phyloP scores from a whole-genome alignment of 1,139 yeast genomes.

The Magnusiomyces paraingens region DNA sequence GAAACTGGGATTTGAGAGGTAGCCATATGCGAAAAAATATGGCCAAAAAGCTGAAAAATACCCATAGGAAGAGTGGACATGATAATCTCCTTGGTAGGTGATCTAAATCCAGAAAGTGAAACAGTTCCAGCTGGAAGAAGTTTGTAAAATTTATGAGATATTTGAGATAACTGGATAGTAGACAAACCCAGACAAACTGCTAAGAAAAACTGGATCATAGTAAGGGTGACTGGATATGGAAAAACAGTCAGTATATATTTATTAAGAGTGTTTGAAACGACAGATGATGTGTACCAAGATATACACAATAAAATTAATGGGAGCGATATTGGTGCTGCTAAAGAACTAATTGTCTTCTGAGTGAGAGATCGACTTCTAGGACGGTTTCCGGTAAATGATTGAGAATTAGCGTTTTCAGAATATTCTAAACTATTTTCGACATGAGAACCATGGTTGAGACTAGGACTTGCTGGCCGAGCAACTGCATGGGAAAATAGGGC shows the following conservation, averaged over 20 bases:
- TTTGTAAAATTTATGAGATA: slow-evolving; percentile 18
- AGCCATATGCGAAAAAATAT: slow-evolving; percentile 82
- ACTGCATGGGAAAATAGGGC: slow-evolving; percentile 8
- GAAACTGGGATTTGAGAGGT: slow-evolving; percentile 85
- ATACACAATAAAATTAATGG: slow-evolving; percentile 48
- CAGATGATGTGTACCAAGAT: slow-evolving; percentile 76
- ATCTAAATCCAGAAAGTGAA: slow-evolving; percentile 36
- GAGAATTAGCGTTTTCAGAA: background rate
- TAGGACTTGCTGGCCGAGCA: slow-evolving; percentile 1
- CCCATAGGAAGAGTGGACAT: slow-evolving; percentile 88
- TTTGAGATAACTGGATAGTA: slow-evolving; percentile 24
- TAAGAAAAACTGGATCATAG: slow-evolving; percentile 75
- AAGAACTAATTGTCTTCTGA: slow-evolving; percentile 29
- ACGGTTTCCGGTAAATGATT: background rate
- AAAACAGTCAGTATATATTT: slow-evolving; percentile 65
- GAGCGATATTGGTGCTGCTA: slow-evolving; percentile 35
- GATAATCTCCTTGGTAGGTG: slow-evolving; percentile 48
- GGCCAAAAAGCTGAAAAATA: slow-evolving; percentile 83
- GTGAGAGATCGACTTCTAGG: slow-evolving; percentile 11
- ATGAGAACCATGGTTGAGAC: background rate
- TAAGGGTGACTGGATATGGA: slow-evolving; percentile 74
- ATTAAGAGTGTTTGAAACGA: slow-evolving; percentile 73
- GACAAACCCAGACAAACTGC: slow-evolving; percentile 57
- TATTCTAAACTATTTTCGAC: background rate
- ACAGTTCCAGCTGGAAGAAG: slow-evolving; percentile 30